Base-by-base conservation (phyloP, 164 flowering plant genomes). In the Vitis labrusca region DNA sequence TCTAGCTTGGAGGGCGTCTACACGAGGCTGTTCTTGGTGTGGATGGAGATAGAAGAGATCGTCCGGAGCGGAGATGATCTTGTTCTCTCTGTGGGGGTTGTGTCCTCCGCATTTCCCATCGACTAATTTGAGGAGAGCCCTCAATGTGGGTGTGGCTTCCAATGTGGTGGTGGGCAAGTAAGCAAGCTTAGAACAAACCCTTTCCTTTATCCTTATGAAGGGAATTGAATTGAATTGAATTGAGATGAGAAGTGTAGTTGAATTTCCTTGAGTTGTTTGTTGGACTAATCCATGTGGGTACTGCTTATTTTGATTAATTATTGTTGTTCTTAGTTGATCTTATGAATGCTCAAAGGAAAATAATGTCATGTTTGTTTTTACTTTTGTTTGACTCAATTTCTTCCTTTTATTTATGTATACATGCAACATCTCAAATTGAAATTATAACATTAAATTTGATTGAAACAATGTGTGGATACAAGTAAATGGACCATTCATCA, bases 81-180 rank as follows among this genome's bases (percentile, higher is more conserved):
- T 8, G 78, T 77, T 12, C 80, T 85, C 69, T 82, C 85, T 8
- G 85, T 85, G n/a, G 88, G 88, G 50, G 72, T 85, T 65, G 74
- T 83, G 1, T 76, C 80, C n/a, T 83, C 83, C 11, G 76, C 30
- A 14, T 82, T 77, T 65, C 70, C 65, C 32, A 54, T 84, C 19
- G 78, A 75, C 59, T 77, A 80, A 59, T 85, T 85, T 60, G 71
- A 70, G 37, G 78, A 69, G 69, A 58, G 78, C n/a, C 88, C 88
- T 51, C 80, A 71, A 49, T 85, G 88, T 72, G 88, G 85, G 49
- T 85, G 88, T 72, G 88, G 88, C 8, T 67, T 82, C 73, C 51
- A 82, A 68, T 85, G 88, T 56, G 54, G 64, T 64, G 49, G 16
- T 19, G 37, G n/a, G 13, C 15, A 29, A 60, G 56, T 48, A 37